Base-by-base conservation (phyloP, 257 asterid genomes). In the Phtheirospermum japonicum region DNA sequence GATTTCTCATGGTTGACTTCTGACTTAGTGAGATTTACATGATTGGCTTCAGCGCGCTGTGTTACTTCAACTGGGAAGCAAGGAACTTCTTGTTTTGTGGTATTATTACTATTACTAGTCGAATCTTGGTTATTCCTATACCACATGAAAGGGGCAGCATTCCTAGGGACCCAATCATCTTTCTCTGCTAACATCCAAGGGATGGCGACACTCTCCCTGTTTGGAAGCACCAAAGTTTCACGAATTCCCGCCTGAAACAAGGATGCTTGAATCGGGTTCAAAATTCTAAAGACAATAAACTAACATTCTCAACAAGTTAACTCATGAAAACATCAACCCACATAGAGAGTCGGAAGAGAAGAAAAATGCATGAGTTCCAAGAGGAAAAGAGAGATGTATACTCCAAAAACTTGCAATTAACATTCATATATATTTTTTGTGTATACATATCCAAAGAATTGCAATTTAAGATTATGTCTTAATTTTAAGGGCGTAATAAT, bases 161-260 rank as follows among this genome's bases (percentile, higher is more conserved):
- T 79, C 71, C 81, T 72, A 2, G 95, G 96, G 67, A 80, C 74
- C 99, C 99, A 92, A 63, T 92, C 97, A 52, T 89, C 88, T 78
- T 86, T 85, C 72, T 92, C 97, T 0, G 96, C 96, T 67, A 79
- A 48, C 99, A 92, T 92, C 89, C 93, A 89, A 63, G 95, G 89
- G 61, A 92, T 61, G 57, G 77, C 67, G 32, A 83, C 48, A 68
- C 77, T 74, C 73, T 83, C 97, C 45, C 89, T 71, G 75, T 92
- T 85, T 37, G 99, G 99, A 65, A 84, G 90, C 54, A 92, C 99
- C 70, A 86, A 61, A 48, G 95, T 71, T 54, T 92, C 99, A 52
- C 95, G 95, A 60, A 92, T 76, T 45, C 86, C 90, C 18, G 82
- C 86, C 98, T 92, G 94, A 75, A 68, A 61, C 63, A 74, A 67